Base-by-base conservation (phyloP, 2,329 filamentous ascomycete genomes). In the Fusarium sp. region DNA sequence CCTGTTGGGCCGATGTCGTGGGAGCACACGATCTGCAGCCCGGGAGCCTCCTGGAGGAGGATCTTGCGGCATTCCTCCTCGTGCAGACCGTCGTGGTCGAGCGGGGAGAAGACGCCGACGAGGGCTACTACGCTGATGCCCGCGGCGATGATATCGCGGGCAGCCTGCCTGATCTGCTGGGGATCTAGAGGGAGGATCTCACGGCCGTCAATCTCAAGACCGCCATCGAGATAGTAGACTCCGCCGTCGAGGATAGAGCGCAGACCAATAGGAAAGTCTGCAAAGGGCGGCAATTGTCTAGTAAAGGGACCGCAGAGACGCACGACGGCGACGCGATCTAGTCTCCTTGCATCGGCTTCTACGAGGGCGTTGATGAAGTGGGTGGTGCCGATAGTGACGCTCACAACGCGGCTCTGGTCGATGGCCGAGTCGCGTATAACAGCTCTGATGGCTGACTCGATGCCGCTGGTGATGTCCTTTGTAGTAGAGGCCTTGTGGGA, bases 301-400 rank as follows among this genome's bases (percentile, higher is more conserved):
- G 78, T 79, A 51, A 79, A 81, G 1, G 79, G 78, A 2, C 79
- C 79, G 61, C 79, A 82, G 7, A 83, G 72, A 19, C 81, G 71
- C 9, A 83, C 66, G 2, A 82, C 79, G 4, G 79, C 81, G 2
- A 83, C 81, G 9, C 76, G 76, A 35, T 74, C 75, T 19, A 83
- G 72, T 6, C 78, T 71, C 22, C 75, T 67, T 1, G 74, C 74
- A 70, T 83, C 80, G 26, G 76, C 76, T 58, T 82, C 79, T 10
- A 82, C 75, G 7, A 83, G 74, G 0, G 81, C 80, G 66, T 83
- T 83, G 65, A 83, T 78, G 58, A 83, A 83, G 64, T 82, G 80
- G 0, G 79, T 80, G 3, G 80, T 82, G 25, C 82, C 82, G 59
- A 84, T 81, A 3, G 80, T 80, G 11, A 84, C 80, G 32, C 78